Evolutionary conservation across 306 rosid genomes (phyloP).

Genomic region (Sesbania bispinosa): DNA sequence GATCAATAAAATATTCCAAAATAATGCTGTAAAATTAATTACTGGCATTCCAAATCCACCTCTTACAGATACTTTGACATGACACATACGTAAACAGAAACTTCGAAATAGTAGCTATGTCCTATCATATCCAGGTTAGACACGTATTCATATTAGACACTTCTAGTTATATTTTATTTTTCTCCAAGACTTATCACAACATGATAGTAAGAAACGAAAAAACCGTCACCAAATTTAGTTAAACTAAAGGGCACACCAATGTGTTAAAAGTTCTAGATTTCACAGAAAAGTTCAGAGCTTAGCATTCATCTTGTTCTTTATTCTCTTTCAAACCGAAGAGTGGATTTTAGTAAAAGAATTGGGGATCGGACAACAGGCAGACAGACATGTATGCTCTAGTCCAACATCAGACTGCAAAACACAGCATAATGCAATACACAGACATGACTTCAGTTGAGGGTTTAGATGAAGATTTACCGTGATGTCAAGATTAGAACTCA

Average conservation of each 20-base stretch:
- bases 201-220: background rate
- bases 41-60: slow-evolving; percentile 9
- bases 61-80: too few species aligned
- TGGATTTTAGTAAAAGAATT: background rate
- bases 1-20: background rate
- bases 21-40: background rate
- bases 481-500: slow-evolving; percentile 31
- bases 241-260: background rate
- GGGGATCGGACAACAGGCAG: background rate
- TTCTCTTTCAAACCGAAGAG: background rate
- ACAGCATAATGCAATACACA: background rate
- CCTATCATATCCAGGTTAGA: too few species aligned
- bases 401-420: background rate
- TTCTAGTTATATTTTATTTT: too few species aligned
- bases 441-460: background rate
- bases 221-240: background rate
- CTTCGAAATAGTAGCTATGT: too few species aligned
- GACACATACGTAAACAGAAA: too few species aligned
- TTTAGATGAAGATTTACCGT: slow-evolving; percentile 23
- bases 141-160: too few species aligned
- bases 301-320: background rate
- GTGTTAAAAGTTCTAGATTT: background rate
- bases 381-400: background rate
- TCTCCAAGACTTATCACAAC: background rate
- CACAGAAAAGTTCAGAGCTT: background rate